phyloP scores from a whole-genome alignment of 1,284 basidiomycete species.

The Austroboletus niveus region DNA sequence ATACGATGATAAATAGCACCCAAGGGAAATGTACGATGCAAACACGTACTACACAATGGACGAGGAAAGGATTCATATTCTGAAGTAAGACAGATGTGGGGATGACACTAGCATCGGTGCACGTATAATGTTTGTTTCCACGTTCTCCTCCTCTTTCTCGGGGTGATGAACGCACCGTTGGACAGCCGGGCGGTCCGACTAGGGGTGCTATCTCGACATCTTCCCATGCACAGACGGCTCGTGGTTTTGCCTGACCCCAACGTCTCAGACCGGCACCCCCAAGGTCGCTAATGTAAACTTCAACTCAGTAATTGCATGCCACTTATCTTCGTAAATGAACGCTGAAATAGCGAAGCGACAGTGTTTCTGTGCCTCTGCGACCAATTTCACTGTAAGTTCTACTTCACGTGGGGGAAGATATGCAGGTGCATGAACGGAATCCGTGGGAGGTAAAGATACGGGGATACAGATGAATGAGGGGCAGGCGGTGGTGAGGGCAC shows the following conservation, averaged over 20 bases:
- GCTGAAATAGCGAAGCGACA: conserved; percentile 89
- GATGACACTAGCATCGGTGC: no score
- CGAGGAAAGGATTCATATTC: no score
- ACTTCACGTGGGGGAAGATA: conserved; percentile 35
- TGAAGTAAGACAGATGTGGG: no score
- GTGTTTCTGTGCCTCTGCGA: conserved; percentile 83
- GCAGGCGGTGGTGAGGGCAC: conserved; percentile 9
- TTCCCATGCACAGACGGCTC: no score
- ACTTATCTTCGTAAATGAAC: conserved; percentile 88
- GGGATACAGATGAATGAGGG: conserved; percentile 7
- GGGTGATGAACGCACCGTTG: no score
- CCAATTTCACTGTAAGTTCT: conserved; percentile 59
- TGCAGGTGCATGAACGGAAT: conserved; percentile 14
- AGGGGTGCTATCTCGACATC: no score
- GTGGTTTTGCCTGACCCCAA: not conserved
- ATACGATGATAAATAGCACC: conserved; percentile 8
- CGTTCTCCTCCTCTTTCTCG: no score
- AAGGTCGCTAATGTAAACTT: conserved; percentile 70
- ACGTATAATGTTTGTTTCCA: not conserved
- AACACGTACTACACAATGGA: no score
- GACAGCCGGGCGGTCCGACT: no score
- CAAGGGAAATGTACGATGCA: not conserved
- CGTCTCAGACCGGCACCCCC: conserved; percentile 37
- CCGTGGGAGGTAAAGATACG: conserved; percentile 8
- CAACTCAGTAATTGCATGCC: conserved; percentile 80